phyloP scores from a whole-genome alignment of 805 yeast species.

The Candida morakotiae region DNA sequence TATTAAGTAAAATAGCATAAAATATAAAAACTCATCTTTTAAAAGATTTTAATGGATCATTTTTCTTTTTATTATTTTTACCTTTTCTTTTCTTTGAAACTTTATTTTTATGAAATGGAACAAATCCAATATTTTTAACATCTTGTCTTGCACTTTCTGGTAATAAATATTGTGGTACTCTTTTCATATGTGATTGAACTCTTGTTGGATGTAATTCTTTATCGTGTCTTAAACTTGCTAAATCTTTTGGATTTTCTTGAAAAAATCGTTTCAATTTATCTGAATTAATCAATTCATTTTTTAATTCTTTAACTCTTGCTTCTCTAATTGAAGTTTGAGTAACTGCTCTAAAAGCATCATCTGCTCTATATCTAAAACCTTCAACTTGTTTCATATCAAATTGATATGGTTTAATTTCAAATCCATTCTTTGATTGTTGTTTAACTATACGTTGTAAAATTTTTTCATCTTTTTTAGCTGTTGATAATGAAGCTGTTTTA shows the following conservation, averaged over 20 bases:
- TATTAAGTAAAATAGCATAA: slow-evolving; percentile 34
- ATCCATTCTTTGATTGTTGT: slow-evolving; percentile 71
- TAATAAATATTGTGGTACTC: slow-evolving; percentile 87
- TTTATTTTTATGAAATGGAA: slow-evolving; percentile 62
- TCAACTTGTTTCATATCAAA: slow-evolving; percentile 91
- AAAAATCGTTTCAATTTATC: slow-evolving; percentile 91
- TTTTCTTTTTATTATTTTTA: slow-evolving; percentile 37
- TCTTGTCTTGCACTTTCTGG: slow-evolving; percentile 70
- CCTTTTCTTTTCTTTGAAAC: slow-evolving; percentile 38
- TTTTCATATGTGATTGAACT: slow-evolving; percentile 78
- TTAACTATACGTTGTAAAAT: slow-evolving; percentile 70
- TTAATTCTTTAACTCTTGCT: slow-evolving; percentile 86
- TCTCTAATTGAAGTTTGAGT: slow-evolving; percentile 87
- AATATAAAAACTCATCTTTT: slow-evolving; percentile 11
- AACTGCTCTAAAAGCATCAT: slow-evolving; percentile 94
- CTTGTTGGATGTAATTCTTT: slow-evolving; percentile 80
- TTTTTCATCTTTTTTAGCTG: slow-evolving; percentile 83
- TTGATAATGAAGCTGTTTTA: slow-evolving; percentile 65
- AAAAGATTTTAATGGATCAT: slow-evolving; percentile 61
- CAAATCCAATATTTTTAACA: slow-evolving; percentile 58
- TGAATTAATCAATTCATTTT: slow-evolving; percentile 79
- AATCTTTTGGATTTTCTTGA: slow-evolving; percentile 95
- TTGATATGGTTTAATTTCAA: slow-evolving; percentile 78
- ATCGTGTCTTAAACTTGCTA: slow-evolving; percentile 85
- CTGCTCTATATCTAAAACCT: slow-evolving; percentile 93